Conservation (phyloP, 2,329 filamentous ascomycete genomes). For the Bipolaris oryzae region DNA sequence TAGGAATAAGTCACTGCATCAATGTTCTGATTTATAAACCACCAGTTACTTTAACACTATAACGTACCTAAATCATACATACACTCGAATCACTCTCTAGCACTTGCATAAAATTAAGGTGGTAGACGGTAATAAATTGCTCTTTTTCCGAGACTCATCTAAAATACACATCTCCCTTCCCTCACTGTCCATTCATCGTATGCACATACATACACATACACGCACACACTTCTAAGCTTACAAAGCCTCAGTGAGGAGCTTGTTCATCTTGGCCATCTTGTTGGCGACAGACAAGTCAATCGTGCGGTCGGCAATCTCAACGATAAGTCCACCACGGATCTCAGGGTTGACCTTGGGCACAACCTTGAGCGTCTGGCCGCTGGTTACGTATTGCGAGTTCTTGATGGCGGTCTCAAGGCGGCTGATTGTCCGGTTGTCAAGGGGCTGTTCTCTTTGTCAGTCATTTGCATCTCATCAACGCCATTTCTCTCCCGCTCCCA, state of each 20-base stretch:
- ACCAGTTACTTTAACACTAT: background rate
- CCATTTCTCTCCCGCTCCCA: background rate
- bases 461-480: background rate
- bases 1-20: too few relatives aligned
- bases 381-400: constrained; percentile 86
- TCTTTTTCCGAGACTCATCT: constrained; percentile 38
- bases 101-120: background rate
- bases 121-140: constrained; percentile 28
- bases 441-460: constrained; percentile 61
- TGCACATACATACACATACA: constrained; percentile 1
- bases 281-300: constrained; percentile 95
- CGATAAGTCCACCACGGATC: constrained; percentile 89
- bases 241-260: constrained; percentile 94
- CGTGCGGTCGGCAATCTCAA: constrained; percentile 96
- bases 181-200: constrained; percentile 18
- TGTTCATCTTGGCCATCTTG: constrained; percentile 98
- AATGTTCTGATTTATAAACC: background rate
- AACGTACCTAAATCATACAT: background rate
- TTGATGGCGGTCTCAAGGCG: constrained; percentile 85
- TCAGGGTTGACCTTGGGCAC: constrained; percentile 94
- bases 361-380: constrained; percentile 98
- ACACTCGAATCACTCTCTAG: too few relatives aligned
- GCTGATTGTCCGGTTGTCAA: constrained; percentile 84
- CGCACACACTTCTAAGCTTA: constrained; percentile 64
- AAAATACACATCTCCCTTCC: constrained; percentile 43